These are phyloP conservation scores for Solanum dulcamara DNA, from an alignment of 257 asterid species.

Conservation along the genomic window DNA sequence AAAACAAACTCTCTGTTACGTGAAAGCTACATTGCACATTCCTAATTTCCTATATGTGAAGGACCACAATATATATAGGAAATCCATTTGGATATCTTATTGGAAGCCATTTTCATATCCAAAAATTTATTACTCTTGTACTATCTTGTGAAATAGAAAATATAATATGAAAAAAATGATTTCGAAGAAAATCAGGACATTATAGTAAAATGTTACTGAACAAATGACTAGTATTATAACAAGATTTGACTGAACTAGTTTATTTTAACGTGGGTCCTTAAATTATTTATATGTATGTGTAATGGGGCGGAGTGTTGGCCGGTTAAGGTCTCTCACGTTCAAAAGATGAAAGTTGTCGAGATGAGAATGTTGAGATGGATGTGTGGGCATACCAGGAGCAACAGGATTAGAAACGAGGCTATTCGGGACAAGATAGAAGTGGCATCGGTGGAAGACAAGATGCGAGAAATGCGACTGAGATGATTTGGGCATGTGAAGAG, in stretches of 20 bases:
- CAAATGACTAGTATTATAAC: background rate
- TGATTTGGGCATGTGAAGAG: too few relatives aligned
- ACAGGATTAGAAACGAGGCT: too few relatives aligned
- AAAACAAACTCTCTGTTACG: background rate
- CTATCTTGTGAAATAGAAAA: background rate
- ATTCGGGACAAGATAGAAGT: too few relatives aligned
- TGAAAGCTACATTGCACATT: background rate
- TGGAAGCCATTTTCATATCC: background rate
- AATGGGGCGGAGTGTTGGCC: too few relatives aligned
- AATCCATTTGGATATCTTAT: background rate
- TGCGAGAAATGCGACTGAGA: too few relatives aligned
- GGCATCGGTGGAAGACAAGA: too few relatives aligned
- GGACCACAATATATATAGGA: background rate
- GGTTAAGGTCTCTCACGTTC: too few relatives aligned
- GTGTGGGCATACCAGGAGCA: too few relatives aligned
- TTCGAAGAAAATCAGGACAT: background rate
- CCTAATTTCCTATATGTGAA: background rate
- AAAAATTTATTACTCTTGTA: background rate
- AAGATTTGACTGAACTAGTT: too few relatives aligned
- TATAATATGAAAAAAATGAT: background rate
- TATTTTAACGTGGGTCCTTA: background rate
- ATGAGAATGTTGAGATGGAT: too few relatives aligned
- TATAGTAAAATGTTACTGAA: background rate
- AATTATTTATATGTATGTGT: background rate
- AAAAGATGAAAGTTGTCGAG: too few relatives aligned